Conservation (phyloP, 2,329 filamentous ascomycete species). For the Arthrocladium fulminans region DNA sequence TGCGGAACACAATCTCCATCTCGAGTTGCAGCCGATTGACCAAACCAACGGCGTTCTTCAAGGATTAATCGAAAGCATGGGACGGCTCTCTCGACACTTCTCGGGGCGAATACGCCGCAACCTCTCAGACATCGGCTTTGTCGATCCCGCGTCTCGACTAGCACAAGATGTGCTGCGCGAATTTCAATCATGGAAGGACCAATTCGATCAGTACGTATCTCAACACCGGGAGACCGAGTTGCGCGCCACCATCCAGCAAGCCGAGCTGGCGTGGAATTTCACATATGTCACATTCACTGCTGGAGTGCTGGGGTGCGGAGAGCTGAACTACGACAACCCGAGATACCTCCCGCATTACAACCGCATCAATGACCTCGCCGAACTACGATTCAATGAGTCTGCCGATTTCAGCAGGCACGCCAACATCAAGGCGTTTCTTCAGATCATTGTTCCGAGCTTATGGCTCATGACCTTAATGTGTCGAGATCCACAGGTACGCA, state of each 20-base stretch:
- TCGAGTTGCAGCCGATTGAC: conserved; percentile 4
- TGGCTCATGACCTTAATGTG: conserved; percentile 4
- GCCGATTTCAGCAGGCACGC: background rate
- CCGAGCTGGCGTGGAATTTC: conserved; percentile 5
- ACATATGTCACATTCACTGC: conserved; percentile 5
- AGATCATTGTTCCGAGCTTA: conserved; percentile 4
- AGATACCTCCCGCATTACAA: background rate
- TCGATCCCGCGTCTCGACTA: background rate
- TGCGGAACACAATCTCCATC: conserved; percentile 1
- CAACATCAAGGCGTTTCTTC: conserved; percentile 4
- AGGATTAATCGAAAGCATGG: conserved; percentile 1
- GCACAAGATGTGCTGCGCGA: conserved; percentile 3
- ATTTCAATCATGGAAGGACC: background rate
- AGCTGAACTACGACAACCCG: conserved; percentile 1
- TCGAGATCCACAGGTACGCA: background rate
- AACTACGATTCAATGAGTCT: background rate
- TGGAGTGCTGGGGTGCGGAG: background rate
- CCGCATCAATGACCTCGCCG: conserved; percentile 5
- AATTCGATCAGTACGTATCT: background rate
- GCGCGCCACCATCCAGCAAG: background rate
- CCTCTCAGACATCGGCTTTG: background rate
- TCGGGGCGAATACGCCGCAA: conserved; percentile 2
- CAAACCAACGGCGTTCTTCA: background rate
- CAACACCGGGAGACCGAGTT: background rate
- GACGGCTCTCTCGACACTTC: conserved; percentile 1